Evolutionary conservation across 148 eudicot species (phyloP).

Genomic region (Oxyria digyna): DNA sequence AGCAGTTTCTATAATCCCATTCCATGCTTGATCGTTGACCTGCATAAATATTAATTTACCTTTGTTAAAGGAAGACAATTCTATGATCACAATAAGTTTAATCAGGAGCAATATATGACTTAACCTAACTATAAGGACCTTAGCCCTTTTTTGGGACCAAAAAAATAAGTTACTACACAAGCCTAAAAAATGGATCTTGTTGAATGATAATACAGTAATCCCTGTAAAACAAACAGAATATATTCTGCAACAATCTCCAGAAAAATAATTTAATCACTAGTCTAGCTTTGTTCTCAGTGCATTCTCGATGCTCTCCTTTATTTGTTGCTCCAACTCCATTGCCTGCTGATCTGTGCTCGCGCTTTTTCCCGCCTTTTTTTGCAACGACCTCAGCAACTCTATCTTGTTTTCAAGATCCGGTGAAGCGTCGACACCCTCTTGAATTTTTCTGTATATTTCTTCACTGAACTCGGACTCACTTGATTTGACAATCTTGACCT

Average conservation of each 20-base stretch:
- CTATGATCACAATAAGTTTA: no score
- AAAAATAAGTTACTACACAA: no score
- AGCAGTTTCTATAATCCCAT: conserved; percentile 62
- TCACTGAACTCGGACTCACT: conserved; percentile 29
- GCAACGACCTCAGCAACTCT: conserved; percentile 39
- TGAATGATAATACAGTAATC: no score
- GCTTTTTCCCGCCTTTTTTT: conserved; percentile 31
- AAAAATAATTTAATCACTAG: no score
- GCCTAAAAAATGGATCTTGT: no score
- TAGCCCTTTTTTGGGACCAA: no score
- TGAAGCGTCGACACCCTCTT: conserved; percentile 44
- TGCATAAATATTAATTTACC: conserved; percentile 43
- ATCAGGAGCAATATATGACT: no score
- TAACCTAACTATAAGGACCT: no score
- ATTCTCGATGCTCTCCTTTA: conserved; percentile 52
- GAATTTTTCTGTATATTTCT: conserved; percentile 40
- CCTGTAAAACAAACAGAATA: no score
- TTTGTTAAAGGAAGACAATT: no score
- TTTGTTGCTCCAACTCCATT: conserved; percentile 31
- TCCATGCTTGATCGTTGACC: conserved; percentile 48
- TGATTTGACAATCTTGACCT: conserved; percentile 20
- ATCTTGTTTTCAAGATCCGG: conserved; percentile 55
- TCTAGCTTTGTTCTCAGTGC: no score
- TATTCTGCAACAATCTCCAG: no score
- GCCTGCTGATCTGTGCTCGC: conserved; percentile 35